Conservation (phyloP, 2,329 filamentous ascomycete species). For the Neopestalotiopsis sp. region DNA sequence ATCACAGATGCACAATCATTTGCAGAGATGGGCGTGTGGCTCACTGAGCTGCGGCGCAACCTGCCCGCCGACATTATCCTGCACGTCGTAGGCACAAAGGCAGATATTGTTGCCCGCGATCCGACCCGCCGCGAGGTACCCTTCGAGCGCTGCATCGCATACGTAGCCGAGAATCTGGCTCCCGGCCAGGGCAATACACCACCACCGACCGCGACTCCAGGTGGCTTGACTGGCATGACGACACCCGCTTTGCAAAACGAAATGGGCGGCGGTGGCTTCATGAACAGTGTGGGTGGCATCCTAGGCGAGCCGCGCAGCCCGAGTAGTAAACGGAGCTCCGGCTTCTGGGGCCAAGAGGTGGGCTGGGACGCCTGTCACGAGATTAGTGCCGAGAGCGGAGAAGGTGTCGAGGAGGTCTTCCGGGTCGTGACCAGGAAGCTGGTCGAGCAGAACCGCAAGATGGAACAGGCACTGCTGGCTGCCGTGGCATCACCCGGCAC, state of each 20-base stretch:
- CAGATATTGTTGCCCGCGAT: conserved; percentile 86
- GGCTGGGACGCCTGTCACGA: conserved; percentile 98
- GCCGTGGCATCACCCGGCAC: conserved; percentile 58
- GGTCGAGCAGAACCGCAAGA: conserved; percentile 67
- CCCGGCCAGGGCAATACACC: conserved; percentile 72
- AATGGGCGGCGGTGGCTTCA: background rate
- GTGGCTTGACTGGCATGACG: conserved; percentile 32
- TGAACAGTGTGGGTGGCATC: conserved; percentile 39
- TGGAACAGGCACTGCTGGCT: conserved; percentile 62
- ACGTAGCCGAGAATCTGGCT: conserved; percentile 89
- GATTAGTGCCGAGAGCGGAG: conserved; percentile 90
- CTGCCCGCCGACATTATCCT: conserved; percentile 80
- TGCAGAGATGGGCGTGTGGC: conserved; percentile 90
- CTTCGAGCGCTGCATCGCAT: conserved; percentile 94
- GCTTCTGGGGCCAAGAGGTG: conserved; percentile 90
- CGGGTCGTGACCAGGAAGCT: conserved; percentile 69
- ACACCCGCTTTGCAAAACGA: conserved; percentile 25
- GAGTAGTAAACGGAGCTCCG: conserved; percentile 69
- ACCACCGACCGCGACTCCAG: conserved; percentile 63
- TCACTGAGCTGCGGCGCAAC: conserved; percentile 82
- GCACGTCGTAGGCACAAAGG: conserved; percentile 94
- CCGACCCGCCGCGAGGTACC: conserved; percentile 81
- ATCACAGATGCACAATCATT: conserved; percentile 88
- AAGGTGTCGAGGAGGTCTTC: conserved; percentile 97
- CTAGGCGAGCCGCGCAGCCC: conserved; percentile 61